These are phyloP conservation scores for Yarrowia sp. DNA, from an alignment of 805 yeast species.

Conservation along the genomic window DNA sequence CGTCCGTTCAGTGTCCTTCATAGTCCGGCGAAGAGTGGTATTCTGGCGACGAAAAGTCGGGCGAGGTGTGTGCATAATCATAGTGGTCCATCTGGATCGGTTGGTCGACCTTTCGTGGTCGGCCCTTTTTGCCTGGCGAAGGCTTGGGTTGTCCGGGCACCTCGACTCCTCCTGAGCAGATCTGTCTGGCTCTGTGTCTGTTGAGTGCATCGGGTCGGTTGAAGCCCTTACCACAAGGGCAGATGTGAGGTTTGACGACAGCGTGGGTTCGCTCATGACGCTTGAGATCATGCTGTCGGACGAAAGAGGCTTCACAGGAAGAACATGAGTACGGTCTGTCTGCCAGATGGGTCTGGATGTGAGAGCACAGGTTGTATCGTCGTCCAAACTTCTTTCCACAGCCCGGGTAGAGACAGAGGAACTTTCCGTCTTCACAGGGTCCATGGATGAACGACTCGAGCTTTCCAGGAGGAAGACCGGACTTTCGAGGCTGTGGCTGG, in stretches of 20 bases:
- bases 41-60: constrained; percentile 23
- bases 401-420: constrained; percentile 67
- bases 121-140: constrained; percentile 41
- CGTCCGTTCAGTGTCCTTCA: not conserved
- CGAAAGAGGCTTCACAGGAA: constrained; percentile 78
- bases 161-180: constrained; percentile 68
- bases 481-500: constrained; percentile 41
- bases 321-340: constrained; percentile 89
- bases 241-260: constrained; percentile 61
- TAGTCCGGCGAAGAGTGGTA: constrained; percentile 20
- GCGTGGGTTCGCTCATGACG: constrained; percentile 87
- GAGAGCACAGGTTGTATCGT: constrained; percentile 89
- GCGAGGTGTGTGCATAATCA: constrained; percentile 15
- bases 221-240: constrained; percentile 94
- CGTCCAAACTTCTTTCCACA: constrained; percentile 86
- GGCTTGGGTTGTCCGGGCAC: constrained; percentile 33
- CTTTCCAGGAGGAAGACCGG: constrained; percentile 84
- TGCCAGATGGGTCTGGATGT: constrained; percentile 92
- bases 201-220: constrained; percentile 85
- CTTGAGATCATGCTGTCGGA: constrained; percentile 89
- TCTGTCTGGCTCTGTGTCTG: constrained; percentile 74
- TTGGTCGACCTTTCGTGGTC: constrained; percentile 38
- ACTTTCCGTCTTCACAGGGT: constrained; percentile 68
- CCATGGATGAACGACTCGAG: constrained; percentile 81
- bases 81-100: constrained; percentile 10